A percentile compares a stretch with the other conserved stretches of the same genome.
phyloP scores from a whole-genome alignment of 208 protist species.

The Acanthamoeba healyi region DNA sequence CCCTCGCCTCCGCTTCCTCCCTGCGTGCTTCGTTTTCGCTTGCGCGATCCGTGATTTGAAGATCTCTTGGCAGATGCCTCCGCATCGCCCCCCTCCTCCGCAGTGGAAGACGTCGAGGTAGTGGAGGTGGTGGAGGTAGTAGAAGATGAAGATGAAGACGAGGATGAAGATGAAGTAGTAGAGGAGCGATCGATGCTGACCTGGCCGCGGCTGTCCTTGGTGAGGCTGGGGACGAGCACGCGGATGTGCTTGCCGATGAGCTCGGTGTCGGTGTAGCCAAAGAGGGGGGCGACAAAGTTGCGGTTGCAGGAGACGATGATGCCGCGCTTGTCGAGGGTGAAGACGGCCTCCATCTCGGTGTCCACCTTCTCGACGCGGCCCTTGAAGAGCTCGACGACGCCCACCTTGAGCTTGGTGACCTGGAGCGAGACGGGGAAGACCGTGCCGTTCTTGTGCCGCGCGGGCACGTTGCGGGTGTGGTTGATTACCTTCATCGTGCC shows the following conservation, averaged over 20 bases:
- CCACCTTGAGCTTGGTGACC: slow-evolving; percentile 73
- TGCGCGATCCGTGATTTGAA: slow-evolving; percentile 6
- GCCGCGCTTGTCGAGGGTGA: slow-evolving; percentile 65
- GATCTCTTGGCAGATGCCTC: background rate
- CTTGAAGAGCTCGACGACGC: slow-evolving; percentile 73
- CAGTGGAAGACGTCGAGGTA: too few relatives aligned
- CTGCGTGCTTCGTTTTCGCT: background rate
- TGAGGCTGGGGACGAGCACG: slow-evolving; percentile 68
- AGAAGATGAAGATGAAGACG: background rate
- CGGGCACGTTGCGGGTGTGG: slow-evolving; percentile 63
- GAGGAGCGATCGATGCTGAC: background rate
- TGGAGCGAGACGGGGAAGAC: slow-evolving; percentile 73
- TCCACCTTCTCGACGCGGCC: slow-evolving; percentile 70
- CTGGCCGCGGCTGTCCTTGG: background rate
- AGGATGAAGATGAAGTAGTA: background rate
- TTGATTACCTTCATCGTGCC: slow-evolving; percentile 69
- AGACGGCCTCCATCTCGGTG: slow-evolving; percentile 64
- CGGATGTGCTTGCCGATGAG: slow-evolving; percentile 60
- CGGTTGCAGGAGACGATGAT: slow-evolving; percentile 64
- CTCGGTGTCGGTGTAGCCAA: slow-evolving; percentile 63
- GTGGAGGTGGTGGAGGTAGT: background rate
- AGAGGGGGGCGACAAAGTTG: slow-evolving; percentile 63
- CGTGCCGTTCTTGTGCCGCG: slow-evolving; percentile 65
- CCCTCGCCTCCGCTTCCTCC: background rate
- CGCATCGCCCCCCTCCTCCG: too few relatives aligned